Percentiles rank a stretch among this genome's conserved stretches.
Conservation (phyloP, 805 yeast genomes). For the Myxozyma neotropica region DNA sequence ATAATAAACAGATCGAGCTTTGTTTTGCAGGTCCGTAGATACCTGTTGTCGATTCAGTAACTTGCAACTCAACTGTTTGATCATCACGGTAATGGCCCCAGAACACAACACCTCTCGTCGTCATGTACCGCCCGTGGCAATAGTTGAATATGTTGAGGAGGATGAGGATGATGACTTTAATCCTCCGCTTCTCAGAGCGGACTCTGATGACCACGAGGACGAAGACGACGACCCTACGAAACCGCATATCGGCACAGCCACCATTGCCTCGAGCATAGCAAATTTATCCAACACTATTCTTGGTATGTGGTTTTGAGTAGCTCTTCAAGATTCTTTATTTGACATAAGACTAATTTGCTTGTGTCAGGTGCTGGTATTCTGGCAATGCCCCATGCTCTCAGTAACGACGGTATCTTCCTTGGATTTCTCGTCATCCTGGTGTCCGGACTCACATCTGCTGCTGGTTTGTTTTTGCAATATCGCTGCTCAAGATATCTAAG, state of each 20-base stretch:
- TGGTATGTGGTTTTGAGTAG: conserved; percentile 13
- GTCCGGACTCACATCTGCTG: conserved; percentile 67
- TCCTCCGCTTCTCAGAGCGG: background rate
- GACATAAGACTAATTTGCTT: background rate
- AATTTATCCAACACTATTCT: conserved; percentile 68
- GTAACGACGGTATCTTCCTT: conserved; percentile 61
- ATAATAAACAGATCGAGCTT: no score
- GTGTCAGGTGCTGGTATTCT: conserved; percentile 72
- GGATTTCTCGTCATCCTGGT: conserved; percentile 58
- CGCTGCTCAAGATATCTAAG: conserved; percentile 58
- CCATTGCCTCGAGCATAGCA: conserved; percentile 28
- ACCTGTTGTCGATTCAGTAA: no score
- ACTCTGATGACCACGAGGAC: conserved; percentile 8
- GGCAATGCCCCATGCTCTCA: conserved; percentile 72
- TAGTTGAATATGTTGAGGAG: conserved; percentile 31
- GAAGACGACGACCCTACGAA: conserved; percentile 3
- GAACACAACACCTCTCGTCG: background rate
- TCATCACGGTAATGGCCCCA: background rate
- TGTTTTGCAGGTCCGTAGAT: no score
- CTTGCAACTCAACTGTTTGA: no score
- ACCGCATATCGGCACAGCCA: conserved; percentile 24
- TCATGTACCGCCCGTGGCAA: conserved; percentile 3
- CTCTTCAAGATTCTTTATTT: background rate
- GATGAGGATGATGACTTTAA: conserved; percentile 30
- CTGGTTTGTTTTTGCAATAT: conserved; percentile 66